Conservation (phyloP, 805 yeast genomes). For the Kuraishia floccosa region DNA sequence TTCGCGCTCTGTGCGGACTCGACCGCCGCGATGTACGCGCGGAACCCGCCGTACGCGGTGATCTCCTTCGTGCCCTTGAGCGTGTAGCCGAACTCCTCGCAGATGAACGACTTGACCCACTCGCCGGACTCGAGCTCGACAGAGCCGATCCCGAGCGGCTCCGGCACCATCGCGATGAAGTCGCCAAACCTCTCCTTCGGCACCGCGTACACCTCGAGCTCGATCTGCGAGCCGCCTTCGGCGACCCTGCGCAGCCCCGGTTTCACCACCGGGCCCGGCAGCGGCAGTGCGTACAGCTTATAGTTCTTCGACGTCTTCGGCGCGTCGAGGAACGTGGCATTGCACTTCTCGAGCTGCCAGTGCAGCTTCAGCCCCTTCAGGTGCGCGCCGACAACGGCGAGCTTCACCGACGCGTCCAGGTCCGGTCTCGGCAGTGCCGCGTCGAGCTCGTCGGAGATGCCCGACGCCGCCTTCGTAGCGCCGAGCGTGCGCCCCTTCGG, state of each 20-base stretch:
- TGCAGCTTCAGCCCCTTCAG: slow-evolving; percentile 79
- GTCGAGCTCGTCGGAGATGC: slow-evolving; percentile 31
- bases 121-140: slow-evolving; percentile 74
- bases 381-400: slow-evolving; percentile 97
- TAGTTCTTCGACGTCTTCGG: slow-evolving; percentile 67
- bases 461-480: slow-evolving; percentile 10
- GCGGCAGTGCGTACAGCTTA: slow-evolving; percentile 72
- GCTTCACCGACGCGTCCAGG: slow-evolving; percentile 33
- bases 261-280: slow-evolving; percentile 68
- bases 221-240: slow-evolving; percentile 46
- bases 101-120: slow-evolving; percentile 86
- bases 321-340: slow-evolving; percentile 56
- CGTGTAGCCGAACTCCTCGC: slow-evolving; percentile 82
- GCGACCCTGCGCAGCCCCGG: slow-evolving; percentile 78
- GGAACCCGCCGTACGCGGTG: slow-evolving; percentile 87
- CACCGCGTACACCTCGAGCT: slow-evolving; percentile 73
- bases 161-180: slow-evolving; percentile 82
- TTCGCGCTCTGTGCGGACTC: slow-evolving; percentile 16
- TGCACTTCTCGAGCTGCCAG: slow-evolving; percentile 85
- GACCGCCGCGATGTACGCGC: slow-evolving; percentile 34
- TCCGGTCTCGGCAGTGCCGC: slow-evolving; percentile 31
- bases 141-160: slow-evolving; percentile 91
- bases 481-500: slow-evolving; percentile 48
- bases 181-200: slow-evolving; percentile 72
- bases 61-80: slow-evolving; percentile 67